phyloP scores from a whole-genome alignment of 2,329 filamentous ascomycete species.

The Diplodia scrobiculata region DNA sequence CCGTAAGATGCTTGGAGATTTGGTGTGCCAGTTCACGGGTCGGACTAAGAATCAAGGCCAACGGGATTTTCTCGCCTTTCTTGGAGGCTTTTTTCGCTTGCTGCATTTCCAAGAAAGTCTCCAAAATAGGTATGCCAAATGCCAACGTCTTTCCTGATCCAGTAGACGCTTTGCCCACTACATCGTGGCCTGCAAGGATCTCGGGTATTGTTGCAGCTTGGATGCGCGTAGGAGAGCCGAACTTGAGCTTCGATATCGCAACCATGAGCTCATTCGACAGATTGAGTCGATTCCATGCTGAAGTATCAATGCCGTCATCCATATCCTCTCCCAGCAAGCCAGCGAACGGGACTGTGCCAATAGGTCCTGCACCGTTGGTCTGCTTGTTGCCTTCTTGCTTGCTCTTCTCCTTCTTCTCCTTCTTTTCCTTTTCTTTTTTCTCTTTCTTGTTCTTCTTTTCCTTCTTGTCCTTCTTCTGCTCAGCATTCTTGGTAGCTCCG shows the following conservation, averaged over 20 bases:
- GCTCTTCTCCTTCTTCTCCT: slow-evolving; percentile 35
- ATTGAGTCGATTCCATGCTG: slow-evolving; percentile 74
- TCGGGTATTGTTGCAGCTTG: slow-evolving; percentile 79
- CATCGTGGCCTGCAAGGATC: slow-evolving; percentile 79
- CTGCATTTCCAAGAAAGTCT: slow-evolving; percentile 66
- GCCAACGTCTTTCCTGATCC: slow-evolving; percentile 96
- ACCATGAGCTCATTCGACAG: slow-evolving; percentile 72
- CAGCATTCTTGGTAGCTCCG: slow-evolving; percentile 32
- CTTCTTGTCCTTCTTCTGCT: slow-evolving; percentile 33
- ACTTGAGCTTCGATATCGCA: slow-evolving; percentile 76
- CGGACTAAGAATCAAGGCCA: slow-evolving; percentile 82
- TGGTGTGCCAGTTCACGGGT: slow-evolving; percentile 94
- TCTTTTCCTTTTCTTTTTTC: slow-evolving; percentile 34
- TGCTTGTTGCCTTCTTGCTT: slow-evolving; percentile 35
- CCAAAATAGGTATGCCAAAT: slow-evolving; percentile 90
- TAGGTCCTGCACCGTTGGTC: slow-evolving; percentile 42
- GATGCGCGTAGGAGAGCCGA: slow-evolving; percentile 77
- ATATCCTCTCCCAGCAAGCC: slow-evolving; percentile 57
- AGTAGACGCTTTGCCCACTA: slow-evolving; percentile 93
- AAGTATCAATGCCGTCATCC: slow-evolving; percentile 68
- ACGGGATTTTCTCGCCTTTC: slow-evolving; percentile 47
- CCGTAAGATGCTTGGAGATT: slow-evolving; percentile 77
- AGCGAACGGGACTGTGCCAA: slow-evolving; percentile 56
- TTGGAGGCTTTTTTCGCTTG: slow-evolving; percentile 36
- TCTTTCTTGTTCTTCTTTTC: slow-evolving; percentile 30